These are phyloP conservation scores for Anthracocystis walkeri DNA, from an alignment of 1,284 basidiomycete genomes.

Conservation along the genomic window DNA sequence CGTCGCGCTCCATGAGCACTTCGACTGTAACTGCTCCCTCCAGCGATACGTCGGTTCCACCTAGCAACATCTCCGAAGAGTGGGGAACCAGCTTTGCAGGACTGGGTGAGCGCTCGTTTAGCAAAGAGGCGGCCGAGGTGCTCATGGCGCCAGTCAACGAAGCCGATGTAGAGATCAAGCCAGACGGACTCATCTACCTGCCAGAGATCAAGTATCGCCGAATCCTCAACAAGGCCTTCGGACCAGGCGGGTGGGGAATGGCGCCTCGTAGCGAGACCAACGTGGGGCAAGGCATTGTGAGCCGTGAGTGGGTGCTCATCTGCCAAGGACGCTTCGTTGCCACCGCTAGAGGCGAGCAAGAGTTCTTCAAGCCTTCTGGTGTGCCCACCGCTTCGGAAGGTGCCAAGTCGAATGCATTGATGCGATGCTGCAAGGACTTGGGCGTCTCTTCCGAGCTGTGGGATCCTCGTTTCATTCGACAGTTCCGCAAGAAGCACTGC, in stretches of 20 bases:
- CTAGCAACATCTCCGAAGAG: constrained; percentile 69
- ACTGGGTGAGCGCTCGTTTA: constrained; percentile 82
- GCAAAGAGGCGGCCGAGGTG: constrained; percentile 79
- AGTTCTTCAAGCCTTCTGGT: constrained; percentile 92
- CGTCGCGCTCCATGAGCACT: neutral
- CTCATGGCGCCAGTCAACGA: constrained; percentile 82
- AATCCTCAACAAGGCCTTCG: constrained; percentile 91
- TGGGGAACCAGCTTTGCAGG: constrained; percentile 92
- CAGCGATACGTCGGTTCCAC: constrained; percentile 10
- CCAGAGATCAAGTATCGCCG: constrained; percentile 99
- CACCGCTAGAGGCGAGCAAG: constrained; percentile 93
- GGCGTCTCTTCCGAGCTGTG: constrained; percentile 96
- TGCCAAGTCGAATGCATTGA: constrained; percentile 95
- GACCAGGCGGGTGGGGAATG: constrained; percentile 96
- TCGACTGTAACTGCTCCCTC: constrained; percentile 1
- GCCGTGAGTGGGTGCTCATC: constrained; percentile 92
- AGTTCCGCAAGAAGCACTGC: constrained; percentile 88
- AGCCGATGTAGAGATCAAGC: constrained; percentile 90
- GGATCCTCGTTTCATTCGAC: constrained; percentile 94
- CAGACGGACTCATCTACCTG: constrained; percentile 93
- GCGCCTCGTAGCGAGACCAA: constrained; percentile 93
- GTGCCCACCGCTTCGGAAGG: constrained; percentile 94
- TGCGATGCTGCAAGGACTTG: constrained; percentile 97
- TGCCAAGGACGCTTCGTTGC: constrained; percentile 90
- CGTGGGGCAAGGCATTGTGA: constrained; percentile 80